Evolutionary conservation across 768 basidiomycete genomes (phyloP).

Genomic region (Pleurotus salmoneostramineus): DNA sequence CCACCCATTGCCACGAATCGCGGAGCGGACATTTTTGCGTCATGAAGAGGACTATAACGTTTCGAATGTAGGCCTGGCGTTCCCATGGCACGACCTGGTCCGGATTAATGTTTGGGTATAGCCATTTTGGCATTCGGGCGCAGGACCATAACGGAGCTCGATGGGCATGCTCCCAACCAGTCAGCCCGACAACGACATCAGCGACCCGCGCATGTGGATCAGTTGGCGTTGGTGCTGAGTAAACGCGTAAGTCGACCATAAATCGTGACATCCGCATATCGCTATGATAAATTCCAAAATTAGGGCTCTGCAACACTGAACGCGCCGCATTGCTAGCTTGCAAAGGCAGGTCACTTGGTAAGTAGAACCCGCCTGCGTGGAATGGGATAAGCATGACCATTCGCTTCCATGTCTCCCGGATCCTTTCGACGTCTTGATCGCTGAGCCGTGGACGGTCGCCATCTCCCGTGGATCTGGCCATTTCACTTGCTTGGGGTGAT

Average conservation of each 20-base stretch:
- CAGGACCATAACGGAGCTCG: conserved; percentile 28
- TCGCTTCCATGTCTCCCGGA: conserved; percentile 22
- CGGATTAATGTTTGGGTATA: conserved; percentile 14
- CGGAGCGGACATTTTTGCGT: conserved; percentile 12
- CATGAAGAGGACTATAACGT: conserved; percentile 17
- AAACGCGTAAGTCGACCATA: conserved; percentile 15
- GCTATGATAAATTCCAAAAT: conserved; percentile 21
- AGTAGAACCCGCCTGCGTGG: conserved; percentile 25
- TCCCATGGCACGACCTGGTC: conserved; percentile 19
- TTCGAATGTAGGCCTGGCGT: conserved; percentile 18
- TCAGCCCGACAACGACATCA: conserved; percentile 13
- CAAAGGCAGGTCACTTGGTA: conserved; percentile 19
- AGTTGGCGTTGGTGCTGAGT: background rate
- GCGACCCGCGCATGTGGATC: conserved; percentile 8
- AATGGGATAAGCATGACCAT: conserved; percentile 18
- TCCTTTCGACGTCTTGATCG: conserved; percentile 15
- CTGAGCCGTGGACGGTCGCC: conserved; percentile 13
- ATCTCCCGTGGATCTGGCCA: conserved; percentile 1
- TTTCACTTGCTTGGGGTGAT: background rate
- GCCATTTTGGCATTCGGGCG: conserved; percentile 24
- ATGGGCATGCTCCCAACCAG: conserved; percentile 25
- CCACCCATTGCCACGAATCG: conserved; percentile 17
- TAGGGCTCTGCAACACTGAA: conserved; percentile 17
- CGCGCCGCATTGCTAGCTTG: conserved; percentile 19
- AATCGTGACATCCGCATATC: conserved; percentile 27